These are phyloP conservation scores for Podaxis sp. DNA, from an alignment of 768 basidiomycete species.

Conservation along the genomic window DNA sequence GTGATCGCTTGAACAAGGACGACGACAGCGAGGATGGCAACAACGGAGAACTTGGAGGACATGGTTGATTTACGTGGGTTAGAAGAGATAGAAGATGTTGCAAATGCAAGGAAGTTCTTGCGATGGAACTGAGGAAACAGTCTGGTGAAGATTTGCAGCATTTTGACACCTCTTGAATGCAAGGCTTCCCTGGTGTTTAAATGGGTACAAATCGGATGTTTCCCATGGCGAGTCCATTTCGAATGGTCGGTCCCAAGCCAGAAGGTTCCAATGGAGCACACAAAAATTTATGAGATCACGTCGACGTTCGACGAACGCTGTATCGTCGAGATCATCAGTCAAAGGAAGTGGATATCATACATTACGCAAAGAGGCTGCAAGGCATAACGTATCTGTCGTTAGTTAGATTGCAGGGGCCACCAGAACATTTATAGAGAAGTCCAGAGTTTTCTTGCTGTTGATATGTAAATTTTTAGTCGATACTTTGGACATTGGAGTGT, in stretches of 20 bases:
- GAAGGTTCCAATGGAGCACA: not conserved
- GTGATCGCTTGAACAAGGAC: not conserved
- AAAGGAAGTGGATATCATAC: not conserved
- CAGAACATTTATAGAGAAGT: not conserved
- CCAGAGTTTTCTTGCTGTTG: not conserved
- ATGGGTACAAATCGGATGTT: not conserved
- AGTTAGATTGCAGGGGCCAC: not conserved
- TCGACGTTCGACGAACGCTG: not conserved
- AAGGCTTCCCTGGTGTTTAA: not conserved
- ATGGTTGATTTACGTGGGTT: not conserved
- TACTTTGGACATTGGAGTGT: not conserved
- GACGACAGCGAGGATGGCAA: not conserved
- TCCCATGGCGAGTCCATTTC: not conserved
- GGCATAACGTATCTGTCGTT: not conserved
- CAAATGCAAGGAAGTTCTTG: not conserved
- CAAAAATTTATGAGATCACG: not conserved
- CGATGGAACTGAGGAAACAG: not conserved
- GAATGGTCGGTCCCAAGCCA: not conserved
- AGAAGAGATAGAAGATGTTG: not conserved
- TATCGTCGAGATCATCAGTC: not conserved
- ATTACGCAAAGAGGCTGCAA: not conserved
- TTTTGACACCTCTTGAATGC: not conserved
- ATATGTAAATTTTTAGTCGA: not conserved
- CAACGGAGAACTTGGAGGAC: constrained; percentile 4
- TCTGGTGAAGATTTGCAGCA: not conserved